Conservation (phyloP, 75 land plant genomes). For the Azolla pinnata region DNA sequence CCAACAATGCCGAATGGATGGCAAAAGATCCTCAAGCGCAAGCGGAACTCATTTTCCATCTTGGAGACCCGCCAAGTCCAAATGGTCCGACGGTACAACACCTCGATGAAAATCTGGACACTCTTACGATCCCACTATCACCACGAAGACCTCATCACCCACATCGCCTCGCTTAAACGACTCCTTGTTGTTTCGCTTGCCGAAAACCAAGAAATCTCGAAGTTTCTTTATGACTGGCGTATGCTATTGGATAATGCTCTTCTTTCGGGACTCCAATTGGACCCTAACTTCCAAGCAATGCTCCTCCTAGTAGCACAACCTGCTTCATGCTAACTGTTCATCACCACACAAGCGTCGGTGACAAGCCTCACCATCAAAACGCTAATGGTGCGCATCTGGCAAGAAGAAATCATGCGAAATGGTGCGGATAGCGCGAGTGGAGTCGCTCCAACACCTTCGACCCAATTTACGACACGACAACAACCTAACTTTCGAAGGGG, state of each 20-base stretch:
- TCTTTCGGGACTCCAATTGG: background rate
- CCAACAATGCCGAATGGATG: too few relatives aligned
- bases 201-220: background rate
- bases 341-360: constrained; percentile 1
- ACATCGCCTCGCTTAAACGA: background rate
- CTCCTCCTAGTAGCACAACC: too few relatives aligned
- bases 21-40: too few relatives aligned
- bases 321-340: background rate
- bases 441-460: background rate
- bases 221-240: constrained; percentile 1
- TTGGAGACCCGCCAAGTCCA: too few relatives aligned
- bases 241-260: constrained; percentile 1
- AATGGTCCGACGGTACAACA: too few relatives aligned
- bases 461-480: background rate
- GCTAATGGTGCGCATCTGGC: background rate
- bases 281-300: too few relatives aligned
- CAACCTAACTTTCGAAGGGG: background rate
- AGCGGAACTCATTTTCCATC: too few relatives aligned
- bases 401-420: background rate
- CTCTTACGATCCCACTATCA: constrained; percentile 1
- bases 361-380: background rate
- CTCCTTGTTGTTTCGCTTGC: background rate
- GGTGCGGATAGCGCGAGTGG: background rate
- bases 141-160: constrained; percentile 5
- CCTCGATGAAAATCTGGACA: too few relatives aligned